Base-by-base conservation (phyloP, 768 basidiomycete genomes). In the Lentinula sp. region DNA sequence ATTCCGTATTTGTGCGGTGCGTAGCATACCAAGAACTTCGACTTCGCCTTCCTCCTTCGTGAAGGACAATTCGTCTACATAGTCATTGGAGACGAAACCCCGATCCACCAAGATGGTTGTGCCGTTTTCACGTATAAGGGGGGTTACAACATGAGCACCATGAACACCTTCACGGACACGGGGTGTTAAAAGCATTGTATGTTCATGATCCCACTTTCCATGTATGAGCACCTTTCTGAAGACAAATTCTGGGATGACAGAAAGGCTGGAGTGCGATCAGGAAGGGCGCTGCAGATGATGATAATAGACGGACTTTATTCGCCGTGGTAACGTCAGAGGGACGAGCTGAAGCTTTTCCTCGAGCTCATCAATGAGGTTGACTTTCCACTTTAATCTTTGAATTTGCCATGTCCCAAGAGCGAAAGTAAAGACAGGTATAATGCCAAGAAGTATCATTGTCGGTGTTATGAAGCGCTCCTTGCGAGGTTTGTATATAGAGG, bases 381-480 rank as follows among this genome's bases (percentile, higher is more conserved):
- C 78, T 74, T 99, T 99, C 97, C 97, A 99, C 71, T 91, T 84
- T 35, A 98, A 81, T 52, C 97, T 85, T 66, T 92, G 84, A 36
- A 99, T 77, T 74, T 99, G 97, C 96, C 96, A 98, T 18, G 85
- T 84, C 16, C 97, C 96, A 63, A 99, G 77, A 15, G 81, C 89
- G 65, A 95, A 93, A 0, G 94, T 93, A 69, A 97, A 87, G 62
- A 98, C 76, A 0, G 97, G 97, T 59, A 97, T 90, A 66, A 90
- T 82, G 36, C 92, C 91, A 62, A 95, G 76, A 35, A 93, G 72
- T 18, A 91, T 63, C 78, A 92, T 83, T 8, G 87, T 85, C 1
- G 90, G 87, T 46, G 76, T 90, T 15, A 88, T 69, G 79, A 84
- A 84, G 59, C 85, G 78, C 60, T 85, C 79, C 61, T 80, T 81